phyloP scores from a whole-genome alignment of 768 basidiomycete genomes.

The Sporobolomyces pararoseus region DNA sequence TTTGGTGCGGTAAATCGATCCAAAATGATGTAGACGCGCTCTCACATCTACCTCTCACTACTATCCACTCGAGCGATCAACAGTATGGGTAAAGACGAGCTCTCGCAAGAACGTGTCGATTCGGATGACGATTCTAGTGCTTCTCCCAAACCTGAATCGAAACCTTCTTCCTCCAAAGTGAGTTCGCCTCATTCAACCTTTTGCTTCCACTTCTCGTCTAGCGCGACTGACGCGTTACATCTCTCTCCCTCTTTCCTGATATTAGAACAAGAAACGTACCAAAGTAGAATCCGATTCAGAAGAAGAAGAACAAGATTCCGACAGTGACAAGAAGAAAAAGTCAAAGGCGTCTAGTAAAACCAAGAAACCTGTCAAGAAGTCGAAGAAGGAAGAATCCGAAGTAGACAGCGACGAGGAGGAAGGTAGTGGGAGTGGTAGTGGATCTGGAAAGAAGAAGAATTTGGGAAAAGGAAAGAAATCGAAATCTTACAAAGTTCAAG shows the following conservation, averaged over 20 bases:
- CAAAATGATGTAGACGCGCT: too few relatives aligned
- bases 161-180: neutral
- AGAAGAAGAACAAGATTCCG: neutral
- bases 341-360: too few relatives aligned
- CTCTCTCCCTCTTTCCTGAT: neutral
- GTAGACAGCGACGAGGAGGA: neutral
- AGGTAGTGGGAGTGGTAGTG: neutral
- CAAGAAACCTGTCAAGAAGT: constrained; percentile 1
- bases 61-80: too few relatives aligned
- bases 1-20: too few relatives aligned
- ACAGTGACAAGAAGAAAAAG: too few relatives aligned
- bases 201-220: neutral
- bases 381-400: neutral
- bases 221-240: neutral
- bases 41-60: too few relatives aligned
- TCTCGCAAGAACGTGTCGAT: constrained; percentile 10
- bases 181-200: neutral
- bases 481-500: neutral
- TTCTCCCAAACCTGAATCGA: neutral
- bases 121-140: constrained; percentile 21
- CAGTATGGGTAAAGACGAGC: constrained; percentile 17
- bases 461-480: constrained; percentile 6
- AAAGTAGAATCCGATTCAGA: constrained; percentile 5
- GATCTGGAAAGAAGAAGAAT: neutral
- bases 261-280: constrained; percentile 12